Evolutionary conservation across 2,329 filamentous ascomycete species (phyloP), one percentile per base, ranked within the genome.

Genomic region (Hansfordia pulvinata): DNA sequence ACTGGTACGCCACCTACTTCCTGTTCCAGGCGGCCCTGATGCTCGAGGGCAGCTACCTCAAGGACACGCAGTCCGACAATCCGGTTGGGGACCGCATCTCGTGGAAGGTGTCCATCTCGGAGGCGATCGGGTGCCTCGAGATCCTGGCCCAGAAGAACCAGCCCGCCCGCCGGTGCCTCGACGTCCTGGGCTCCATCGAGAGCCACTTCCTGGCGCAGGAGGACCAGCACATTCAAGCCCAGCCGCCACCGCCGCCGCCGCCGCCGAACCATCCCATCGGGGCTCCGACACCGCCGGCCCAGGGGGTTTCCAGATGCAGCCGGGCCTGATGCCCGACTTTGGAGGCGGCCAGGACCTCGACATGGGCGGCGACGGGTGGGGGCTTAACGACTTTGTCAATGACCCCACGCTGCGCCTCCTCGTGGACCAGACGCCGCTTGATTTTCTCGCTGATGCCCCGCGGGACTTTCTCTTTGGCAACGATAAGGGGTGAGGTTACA

Each of bases 1-100:
- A 44, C 3, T 60, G 56, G 56, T 61, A 60, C 32, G 50, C 47
- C 2, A 51, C 54, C 8, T 60, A 57, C 35, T 59, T 58, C 29
- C 36, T 59, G 2, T 60, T 61, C 29, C 56, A 60, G 28, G 56
- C 55, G 1, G 48, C 49, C 1, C 40, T 61, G 3, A 54, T 60
- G 3, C 50, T 53, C 2, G 45, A 50, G 19, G 18, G 14, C 9
- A 20, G 25, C n/a, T n/a, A n/a, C 12, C 19, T 17, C 18, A 14
- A 14, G 11, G n/a, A 6, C n/a, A 19, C 15, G 10, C 17, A 12
- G 7, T 6, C 13, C n/a, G 11, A 8, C 15, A 19, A 27, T 8
- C 25, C 15, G 10, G 13, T 17, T 6, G 10, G 16, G 16, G 25
- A 27, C 17, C 17, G 10, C 9, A 10, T 19, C 8, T 22, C 23